Percentiles rank a stretch among this genome's conserved stretches.
Conservation (phyloP, 2,329 filamentous ascomycete species). For the Annulohypoxylon truncatum region DNA sequence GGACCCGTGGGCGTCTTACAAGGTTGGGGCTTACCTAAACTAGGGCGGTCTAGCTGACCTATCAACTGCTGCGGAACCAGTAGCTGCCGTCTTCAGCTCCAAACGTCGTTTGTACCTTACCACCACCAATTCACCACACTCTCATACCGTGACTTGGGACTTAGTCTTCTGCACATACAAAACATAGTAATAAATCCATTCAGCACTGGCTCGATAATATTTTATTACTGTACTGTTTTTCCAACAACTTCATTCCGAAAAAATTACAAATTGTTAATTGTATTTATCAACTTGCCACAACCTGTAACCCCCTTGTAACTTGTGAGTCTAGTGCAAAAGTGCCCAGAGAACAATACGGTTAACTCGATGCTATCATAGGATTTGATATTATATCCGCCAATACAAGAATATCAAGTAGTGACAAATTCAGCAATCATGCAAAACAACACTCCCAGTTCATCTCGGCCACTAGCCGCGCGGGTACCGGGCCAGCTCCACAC, state of each 20-base stretch:
- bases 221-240: neutral
- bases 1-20: neutral
- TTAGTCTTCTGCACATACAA: neutral
- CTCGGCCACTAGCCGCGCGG: constrained; percentile 38
- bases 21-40: constrained; percentile 20
- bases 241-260: neutral
- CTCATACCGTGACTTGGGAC: neutral
- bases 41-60: constrained; percentile 6
- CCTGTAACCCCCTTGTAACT: neutral
- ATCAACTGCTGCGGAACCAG: neutral
- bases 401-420: neutral
- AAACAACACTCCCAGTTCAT: constrained; percentile 36
- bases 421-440: constrained; percentile 19
- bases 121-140: neutral
- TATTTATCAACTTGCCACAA: neutral
- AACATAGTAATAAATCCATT: neutral
- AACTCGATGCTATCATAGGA: neutral
- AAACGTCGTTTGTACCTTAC: constrained; percentile 20
- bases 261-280: neutral
- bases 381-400: neutral
- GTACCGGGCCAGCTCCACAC: constrained; percentile 45
- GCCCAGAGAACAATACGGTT: neutral
- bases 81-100: constrained; percentile 9
- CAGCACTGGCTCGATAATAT: neutral
- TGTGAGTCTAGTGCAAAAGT: constrained; percentile 6